Base-by-base conservation (phyloP, 345 rosid species). In the Psidium friedrichsthalianum region DNA sequence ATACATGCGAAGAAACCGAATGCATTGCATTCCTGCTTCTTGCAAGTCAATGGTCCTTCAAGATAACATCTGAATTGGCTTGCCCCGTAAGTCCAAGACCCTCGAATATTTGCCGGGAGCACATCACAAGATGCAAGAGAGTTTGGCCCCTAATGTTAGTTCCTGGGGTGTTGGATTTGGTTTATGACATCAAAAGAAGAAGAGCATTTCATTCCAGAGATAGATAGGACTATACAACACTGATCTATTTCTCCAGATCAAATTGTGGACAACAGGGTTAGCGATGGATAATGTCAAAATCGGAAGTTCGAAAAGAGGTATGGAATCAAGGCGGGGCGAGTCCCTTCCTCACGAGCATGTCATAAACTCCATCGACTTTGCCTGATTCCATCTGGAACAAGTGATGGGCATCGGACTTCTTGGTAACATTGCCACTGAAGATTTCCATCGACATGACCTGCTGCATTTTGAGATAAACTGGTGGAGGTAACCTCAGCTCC, bases 311-410 rank as follows among this genome's bases (percentile, higher is more conserved):
- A 69, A 13, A 18, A 36, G 47, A 69, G 80, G 20, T 13, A 36
- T 12, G 13, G 47, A 69, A 55, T 86, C 86, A 87, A 21, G 89
- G 86, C 47, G 82, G 94, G 86, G 98, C 98, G 86, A 97, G 92
- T 57, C 99, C 99, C 89, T 97, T 97, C 88, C 93, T 94, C 89
- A 96, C 98, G 56, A 97, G 97, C 93, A 96, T 94, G 82, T 97
- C 98, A 85, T 96, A 96, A 29, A 97, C 98, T 59, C 95, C 87
- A 58, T 97, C 99, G 52, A 94, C 91, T 91, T 93, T 97, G 92
- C 88, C 90, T 24, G 97, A 87, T 51, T 97, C 99, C 15, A 95
- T 89, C 95, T 90, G 92, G 94, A 97, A 97, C 83, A 97, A 84
- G 61, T 88, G 89, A 90, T 94, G 91, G 52, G 96, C 98, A 87